These are phyloP conservation scores for Urochloa ruziziensis DNA, from an alignment of 176 grass and related monocot genomes.

Conservation along the genomic window DNA sequence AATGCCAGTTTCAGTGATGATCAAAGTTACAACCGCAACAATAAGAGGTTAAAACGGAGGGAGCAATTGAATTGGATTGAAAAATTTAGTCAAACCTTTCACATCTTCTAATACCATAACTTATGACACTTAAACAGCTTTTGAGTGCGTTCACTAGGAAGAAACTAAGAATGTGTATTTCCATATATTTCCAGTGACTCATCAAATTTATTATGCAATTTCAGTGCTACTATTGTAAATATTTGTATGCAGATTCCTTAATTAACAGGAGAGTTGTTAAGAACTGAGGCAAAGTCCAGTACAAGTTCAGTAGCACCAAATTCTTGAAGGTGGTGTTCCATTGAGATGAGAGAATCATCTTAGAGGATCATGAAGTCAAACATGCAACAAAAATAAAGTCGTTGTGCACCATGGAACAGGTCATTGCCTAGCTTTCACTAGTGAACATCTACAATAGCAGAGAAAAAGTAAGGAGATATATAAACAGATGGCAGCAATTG, in stretches of 20 bases:
- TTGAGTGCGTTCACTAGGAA: neutral
- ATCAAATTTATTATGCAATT: neutral
- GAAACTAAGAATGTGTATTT: neutral
- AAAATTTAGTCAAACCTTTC: neutral
- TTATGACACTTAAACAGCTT: neutral
- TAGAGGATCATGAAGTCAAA: neutral
- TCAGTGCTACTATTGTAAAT: neutral
- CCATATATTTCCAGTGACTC: neutral
- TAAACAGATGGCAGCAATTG: neutral
- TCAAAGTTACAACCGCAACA: neutral
- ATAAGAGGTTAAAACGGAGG: neutral
- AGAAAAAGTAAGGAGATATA: neutral
- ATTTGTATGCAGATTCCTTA: neutral
- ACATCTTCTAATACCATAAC: neutral
- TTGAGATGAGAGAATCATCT: neutral
- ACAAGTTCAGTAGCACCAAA: conserved; percentile 1
- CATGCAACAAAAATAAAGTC: neutral
- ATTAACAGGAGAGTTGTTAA: neutral
- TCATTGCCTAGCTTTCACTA: neutral
- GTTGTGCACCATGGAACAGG: neutral
- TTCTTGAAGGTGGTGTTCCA: neutral
- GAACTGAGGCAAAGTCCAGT: neutral
- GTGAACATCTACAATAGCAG: neutral
- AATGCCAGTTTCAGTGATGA: neutral
- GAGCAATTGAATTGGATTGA: neutral